Conservation (phyloP, 2,329 filamentous ascomycete species). For the Pseudonectria foliicola region DNA sequence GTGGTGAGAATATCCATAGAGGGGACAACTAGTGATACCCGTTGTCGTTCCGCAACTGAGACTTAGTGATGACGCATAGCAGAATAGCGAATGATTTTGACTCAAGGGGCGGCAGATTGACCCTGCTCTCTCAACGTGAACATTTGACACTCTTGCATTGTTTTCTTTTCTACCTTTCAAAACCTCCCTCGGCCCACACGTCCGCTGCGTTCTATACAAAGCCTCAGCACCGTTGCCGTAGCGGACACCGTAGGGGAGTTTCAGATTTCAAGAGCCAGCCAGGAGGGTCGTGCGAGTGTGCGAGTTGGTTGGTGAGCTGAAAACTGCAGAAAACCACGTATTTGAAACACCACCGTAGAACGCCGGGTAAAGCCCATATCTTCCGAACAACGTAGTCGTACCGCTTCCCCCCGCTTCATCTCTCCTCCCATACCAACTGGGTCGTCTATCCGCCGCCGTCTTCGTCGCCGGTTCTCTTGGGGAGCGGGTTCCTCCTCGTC, state of each 20-base stretch:
- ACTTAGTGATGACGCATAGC: too few relatives aligned
- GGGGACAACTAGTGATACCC: constrained; percentile 7
- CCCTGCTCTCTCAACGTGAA: background rate
- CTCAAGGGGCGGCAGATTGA: background rate
- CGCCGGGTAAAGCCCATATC: constrained; percentile 10
- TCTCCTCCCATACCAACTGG: constrained; percentile 3
- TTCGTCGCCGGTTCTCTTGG: too few relatives aligned
- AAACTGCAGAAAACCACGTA: background rate
- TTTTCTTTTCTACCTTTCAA: too few relatives aligned
- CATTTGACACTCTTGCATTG: background rate
- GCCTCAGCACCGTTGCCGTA: too few relatives aligned
- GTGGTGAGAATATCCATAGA: background rate
- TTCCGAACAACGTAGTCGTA: constrained; percentile 12
- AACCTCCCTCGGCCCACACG: too few relatives aligned
- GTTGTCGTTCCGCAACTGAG: too few relatives aligned
- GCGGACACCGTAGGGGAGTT: too few relatives aligned
- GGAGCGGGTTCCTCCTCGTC: too few relatives aligned
- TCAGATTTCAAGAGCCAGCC: too few relatives aligned
- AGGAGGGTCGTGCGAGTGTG: too few relatives aligned
- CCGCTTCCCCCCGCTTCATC: constrained; percentile 1
- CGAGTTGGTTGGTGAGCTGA: background rate
- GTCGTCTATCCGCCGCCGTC: background rate
- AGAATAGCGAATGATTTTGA: too few relatives aligned
- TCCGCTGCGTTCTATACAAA: too few relatives aligned
- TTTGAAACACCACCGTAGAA: constrained; percentile 12